Percentiles rank a stretch among this genome's conserved stretches.
Conservation (phyloP, 148 eudicot genomes). For the Fagopyrum esculentum region DNA sequence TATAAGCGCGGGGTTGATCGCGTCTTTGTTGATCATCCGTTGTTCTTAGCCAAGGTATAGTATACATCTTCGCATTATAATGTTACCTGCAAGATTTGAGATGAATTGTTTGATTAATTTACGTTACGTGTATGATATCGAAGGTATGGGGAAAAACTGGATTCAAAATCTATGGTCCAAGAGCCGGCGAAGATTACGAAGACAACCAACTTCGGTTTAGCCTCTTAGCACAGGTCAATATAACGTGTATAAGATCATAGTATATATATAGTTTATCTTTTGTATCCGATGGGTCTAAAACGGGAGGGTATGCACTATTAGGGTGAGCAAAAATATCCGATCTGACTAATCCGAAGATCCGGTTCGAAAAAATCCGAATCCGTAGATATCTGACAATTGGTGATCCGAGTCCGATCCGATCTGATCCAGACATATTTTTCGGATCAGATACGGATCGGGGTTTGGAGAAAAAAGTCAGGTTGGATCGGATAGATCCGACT, state of each 20-base stretch:
- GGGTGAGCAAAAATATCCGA: too few species aligned
- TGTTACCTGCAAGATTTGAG: neutral
- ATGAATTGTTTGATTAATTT: neutral
- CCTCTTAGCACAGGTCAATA: conserved; percentile 55
- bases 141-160: conserved; percentile 94
- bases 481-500: too few species aligned
- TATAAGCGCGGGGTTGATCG: conserved; percentile 83
- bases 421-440: too few species aligned
- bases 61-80: neutral
- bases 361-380: too few species aligned
- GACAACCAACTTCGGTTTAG: conserved; percentile 91
- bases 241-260: neutral
- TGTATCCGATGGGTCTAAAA: too few species aligned
- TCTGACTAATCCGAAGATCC: too few species aligned
- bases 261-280: too few species aligned
- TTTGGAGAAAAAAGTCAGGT: too few species aligned
- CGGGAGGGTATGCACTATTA: too few species aligned
- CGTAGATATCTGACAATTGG: too few species aligned
- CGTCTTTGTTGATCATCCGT: conserved; percentile 69
- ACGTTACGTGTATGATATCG: neutral
- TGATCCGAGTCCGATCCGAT: too few species aligned
- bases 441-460: too few species aligned
- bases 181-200: conserved; percentile 57
- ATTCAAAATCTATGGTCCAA: conserved; percentile 81
- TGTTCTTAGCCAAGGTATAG: conserved; percentile 65